Evolutionary conservation across 2,329 filamentous ascomycete genomes (phyloP).

Genomic region (Alternaria infectoria): DNA sequence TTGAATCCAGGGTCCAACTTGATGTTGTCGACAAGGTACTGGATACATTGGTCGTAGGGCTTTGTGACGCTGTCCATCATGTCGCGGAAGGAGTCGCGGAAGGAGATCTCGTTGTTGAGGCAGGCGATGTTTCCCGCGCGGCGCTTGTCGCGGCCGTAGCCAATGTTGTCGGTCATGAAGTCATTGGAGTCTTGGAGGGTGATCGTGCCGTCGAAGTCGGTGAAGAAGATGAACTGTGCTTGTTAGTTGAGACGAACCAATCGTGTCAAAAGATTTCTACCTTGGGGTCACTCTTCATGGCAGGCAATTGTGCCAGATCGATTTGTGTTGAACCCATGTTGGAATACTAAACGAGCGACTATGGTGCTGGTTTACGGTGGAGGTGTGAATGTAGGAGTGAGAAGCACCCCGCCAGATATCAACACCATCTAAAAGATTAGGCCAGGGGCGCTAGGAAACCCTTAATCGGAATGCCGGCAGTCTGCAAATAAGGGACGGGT

Average conservation of each 20-base stretch:
- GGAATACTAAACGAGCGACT: slow-evolving; percentile 1
- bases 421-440: not conserved
- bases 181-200: slow-evolving; percentile 77
- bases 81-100: slow-evolving; percentile 82
- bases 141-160: slow-evolving; percentile 77
- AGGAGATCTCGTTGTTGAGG: slow-evolving; percentile 71
- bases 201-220: slow-evolving; percentile 97
- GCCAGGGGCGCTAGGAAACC: slow-evolving; percentile 21
- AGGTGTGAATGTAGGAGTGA: not conserved
- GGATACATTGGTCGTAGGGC: slow-evolving; percentile 82
- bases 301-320: slow-evolving; percentile 49
- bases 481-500: slow-evolving; percentile 8
- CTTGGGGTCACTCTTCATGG: slow-evolving; percentile 67
- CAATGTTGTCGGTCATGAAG: slow-evolving; percentile 85
- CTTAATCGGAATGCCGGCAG: slow-evolving; percentile 28
- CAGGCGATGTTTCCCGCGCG: slow-evolving; percentile 77
- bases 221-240: slow-evolving; percentile 88
- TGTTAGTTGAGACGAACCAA: slow-evolving; percentile 16
- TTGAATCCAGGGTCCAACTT: slow-evolving; percentile 87
- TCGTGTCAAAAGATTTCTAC: slow-evolving; percentile 10
- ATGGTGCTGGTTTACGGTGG: not conserved
- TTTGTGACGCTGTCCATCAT: slow-evolving; percentile 89
- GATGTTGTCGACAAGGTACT: slow-evolving; percentile 80
- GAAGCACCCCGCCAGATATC: not conserved
- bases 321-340: slow-evolving; percentile 44